Evolutionary conservation across 306 rosid species (phyloP).

Genomic region (Abrus pulchellus): DNA sequence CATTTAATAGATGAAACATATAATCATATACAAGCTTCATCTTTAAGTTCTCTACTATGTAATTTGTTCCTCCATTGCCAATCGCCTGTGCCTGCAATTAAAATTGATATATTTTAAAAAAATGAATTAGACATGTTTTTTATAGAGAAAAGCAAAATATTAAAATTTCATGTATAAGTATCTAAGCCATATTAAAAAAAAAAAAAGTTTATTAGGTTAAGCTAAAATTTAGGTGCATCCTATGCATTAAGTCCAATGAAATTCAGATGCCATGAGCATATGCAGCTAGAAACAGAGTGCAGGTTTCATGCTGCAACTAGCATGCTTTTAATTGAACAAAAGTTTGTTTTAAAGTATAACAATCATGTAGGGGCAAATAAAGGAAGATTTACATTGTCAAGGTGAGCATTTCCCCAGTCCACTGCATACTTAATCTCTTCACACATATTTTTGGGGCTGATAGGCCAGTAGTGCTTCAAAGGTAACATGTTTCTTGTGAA

Average conservation of each 20-base stretch:
- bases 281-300: neutral
- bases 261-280: neutral
- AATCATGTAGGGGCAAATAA: neutral
- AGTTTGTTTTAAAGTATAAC: neutral
- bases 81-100: conserved; percentile 53
- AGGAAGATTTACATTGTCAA: conserved; percentile 48
- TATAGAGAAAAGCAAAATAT: neutral
- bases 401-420: conserved; percentile 61
- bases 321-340: neutral
- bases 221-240: neutral
- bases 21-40: conserved; percentile 66
- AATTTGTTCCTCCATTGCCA: conserved; percentile 51
- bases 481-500: conserved; percentile 60
- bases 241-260: neutral
- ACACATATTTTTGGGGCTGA: conserved; percentile 49
- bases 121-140: neutral
- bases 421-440: conserved; percentile 58
- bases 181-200: neutral
- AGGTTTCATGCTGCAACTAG: conserved; percentile 2
- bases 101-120: neutral
- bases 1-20: conserved; percentile 53
- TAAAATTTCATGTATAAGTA: neutral
- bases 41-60: conserved; percentile 48
- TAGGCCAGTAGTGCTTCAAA: conserved; percentile 61
- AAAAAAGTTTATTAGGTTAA: neutral